Percentiles rank a stretch among this genome's conserved stretches.
These are phyloP conservation scores for Neostapfia colusana DNA, from an alignment of 176 grass and related monocot genomes.

Conservation along the genomic window DNA sequence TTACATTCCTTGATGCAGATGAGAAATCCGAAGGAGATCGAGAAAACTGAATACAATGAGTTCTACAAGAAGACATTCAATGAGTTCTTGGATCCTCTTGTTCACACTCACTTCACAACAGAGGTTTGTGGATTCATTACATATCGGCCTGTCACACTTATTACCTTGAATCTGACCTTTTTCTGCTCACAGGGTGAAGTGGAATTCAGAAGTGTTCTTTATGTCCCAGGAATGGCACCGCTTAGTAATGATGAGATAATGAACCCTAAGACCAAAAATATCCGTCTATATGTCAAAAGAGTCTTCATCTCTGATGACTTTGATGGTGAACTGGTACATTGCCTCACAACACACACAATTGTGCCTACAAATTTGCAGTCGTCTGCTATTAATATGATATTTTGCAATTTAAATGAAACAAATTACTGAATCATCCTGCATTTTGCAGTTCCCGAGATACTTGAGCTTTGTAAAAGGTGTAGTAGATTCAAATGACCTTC, in stretches of 20 bases:
- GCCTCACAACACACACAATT: neutral
- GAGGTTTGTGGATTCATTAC: constrained; percentile 50
- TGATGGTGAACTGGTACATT: constrained; percentile 66
- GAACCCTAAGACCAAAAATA: constrained; percentile 83
- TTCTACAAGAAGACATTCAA: constrained; percentile 94
- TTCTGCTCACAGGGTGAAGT: constrained; percentile 63
- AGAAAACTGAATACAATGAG: constrained; percentile 75
- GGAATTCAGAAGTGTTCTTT: constrained; percentile 85
- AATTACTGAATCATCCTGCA: constrained; percentile 21
- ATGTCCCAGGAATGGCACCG: constrained; percentile 74
- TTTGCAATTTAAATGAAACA: neutral
- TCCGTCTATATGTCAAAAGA: constrained; percentile 75
- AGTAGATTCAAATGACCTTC: constrained; percentile 80
- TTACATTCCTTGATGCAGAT: constrained; percentile 49
- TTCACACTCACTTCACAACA: constrained; percentile 67
- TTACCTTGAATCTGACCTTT: neutral
- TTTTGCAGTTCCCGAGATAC: constrained; percentile 75
- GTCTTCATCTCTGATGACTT: constrained; percentile 88
- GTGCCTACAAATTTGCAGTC: neutral
- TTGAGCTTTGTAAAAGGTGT: constrained; percentile 89
- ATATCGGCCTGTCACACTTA: constrained; percentile 6
- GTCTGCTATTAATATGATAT: constrained; percentile 22
- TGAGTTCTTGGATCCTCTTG: constrained; percentile 81
- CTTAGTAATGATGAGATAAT: constrained; percentile 80
- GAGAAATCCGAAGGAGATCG: constrained; percentile 68